Conservation (phyloP, 1,139 yeast species). For the Yamadazyma blattariae region DNA sequence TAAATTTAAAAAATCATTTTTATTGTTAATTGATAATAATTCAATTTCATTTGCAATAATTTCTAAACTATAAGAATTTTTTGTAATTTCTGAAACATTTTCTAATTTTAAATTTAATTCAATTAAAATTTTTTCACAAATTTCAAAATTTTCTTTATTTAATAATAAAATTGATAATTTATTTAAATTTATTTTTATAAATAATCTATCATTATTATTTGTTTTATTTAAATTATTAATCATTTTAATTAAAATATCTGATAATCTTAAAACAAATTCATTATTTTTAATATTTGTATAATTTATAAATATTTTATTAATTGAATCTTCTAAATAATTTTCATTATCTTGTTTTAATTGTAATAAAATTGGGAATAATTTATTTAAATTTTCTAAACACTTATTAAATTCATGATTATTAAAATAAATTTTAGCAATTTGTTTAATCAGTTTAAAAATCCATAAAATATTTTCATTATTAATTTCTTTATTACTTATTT, state of each 20-base stretch:
- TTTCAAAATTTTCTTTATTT: slow-evolving; percentile 28
- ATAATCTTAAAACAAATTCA: slow-evolving; percentile 24
- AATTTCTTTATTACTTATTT: slow-evolving; percentile 24
- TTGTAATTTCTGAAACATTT: slow-evolving; percentile 40
- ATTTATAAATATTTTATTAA: slow-evolving; percentile 52
- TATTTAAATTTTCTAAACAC: slow-evolving; percentile 28
- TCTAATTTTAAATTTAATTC: slow-evolving; percentile 39
- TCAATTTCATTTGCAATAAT: slow-evolving; percentile 66
- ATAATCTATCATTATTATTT: slow-evolving; percentile 48
- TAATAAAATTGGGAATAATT: slow-evolving; percentile 20
- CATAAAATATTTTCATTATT: slow-evolving; percentile 30
- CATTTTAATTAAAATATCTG: slow-evolving; percentile 26
- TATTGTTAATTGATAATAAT: slow-evolving; percentile 31
- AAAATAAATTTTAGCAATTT: slow-evolving; percentile 55
- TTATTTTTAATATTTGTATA: slow-evolving; percentile 32
- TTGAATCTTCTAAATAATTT: slow-evolving; percentile 60
- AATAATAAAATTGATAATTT: slow-evolving; percentile 44
- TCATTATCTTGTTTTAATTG: slow-evolving; percentile 29
- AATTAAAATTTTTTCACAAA: slow-evolving; percentile 40
- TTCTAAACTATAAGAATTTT: slow-evolving; percentile 52
- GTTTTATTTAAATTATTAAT: slow-evolving; percentile 14
- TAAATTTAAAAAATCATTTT: slow-evolving; percentile 21
- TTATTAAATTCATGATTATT: slow-evolving; percentile 28
- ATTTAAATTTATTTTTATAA: slow-evolving; percentile 54
- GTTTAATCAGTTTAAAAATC: slow-evolving; percentile 64